Base-by-base conservation (phyloP, 495 filamentous ascomycete species). In the Hypoxylon lenormandii region DNA sequence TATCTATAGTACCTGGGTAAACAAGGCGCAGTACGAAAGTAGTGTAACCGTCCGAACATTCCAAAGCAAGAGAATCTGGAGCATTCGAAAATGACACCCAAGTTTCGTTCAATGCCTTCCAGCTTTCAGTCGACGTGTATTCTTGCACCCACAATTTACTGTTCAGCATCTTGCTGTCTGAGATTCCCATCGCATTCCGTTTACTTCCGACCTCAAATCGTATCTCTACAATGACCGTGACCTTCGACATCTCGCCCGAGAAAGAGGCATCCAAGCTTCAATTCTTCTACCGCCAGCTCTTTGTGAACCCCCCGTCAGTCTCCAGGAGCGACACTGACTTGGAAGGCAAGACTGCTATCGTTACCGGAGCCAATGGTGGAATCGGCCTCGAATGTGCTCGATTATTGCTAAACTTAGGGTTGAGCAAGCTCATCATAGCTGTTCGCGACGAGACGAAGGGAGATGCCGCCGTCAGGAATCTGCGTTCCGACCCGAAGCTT, bases 281-380 rank as follows among this genome's bases (percentile, higher is more conserved):
- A 51, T 51, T n/a, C 45, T 21, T 65, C 5, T 36, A 16, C 6
- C 40, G 64, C 1, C 64, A 66, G n/a, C 16, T 64, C 8, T 55
- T 53, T 12, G 18, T 37, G 0, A 38, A 5, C 5, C 18, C 36
- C 0, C 55, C 55, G 10, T 21, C n/a, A 3, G 38, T 54, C 2
- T 43, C 56, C 2, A 46, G 13, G 4, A 12, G 28, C 42, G 79
- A 76, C 22, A 72, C 76, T 37, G 66, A 69, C 42, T 66, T 62
- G 15, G 47, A 28, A 36, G 73, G 69, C 36, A 74, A 66, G 26
- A 70, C 58, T 28, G 51, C 71, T 40, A 80, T 88, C 37, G 78
- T 88, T 10, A 84, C 85, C 0, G 86, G 86, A 6, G 73, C 82
- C 22, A 88, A 86, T 58, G 67, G 64, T 10, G 85, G 86, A 11